A percentile compares a stretch with the other conserved stretches of the same genome.
These are phyloP conservation scores for Hanseniaspora clermontiae DNA, from an alignment of 805 yeast species.

Conservation along the genomic window DNA sequence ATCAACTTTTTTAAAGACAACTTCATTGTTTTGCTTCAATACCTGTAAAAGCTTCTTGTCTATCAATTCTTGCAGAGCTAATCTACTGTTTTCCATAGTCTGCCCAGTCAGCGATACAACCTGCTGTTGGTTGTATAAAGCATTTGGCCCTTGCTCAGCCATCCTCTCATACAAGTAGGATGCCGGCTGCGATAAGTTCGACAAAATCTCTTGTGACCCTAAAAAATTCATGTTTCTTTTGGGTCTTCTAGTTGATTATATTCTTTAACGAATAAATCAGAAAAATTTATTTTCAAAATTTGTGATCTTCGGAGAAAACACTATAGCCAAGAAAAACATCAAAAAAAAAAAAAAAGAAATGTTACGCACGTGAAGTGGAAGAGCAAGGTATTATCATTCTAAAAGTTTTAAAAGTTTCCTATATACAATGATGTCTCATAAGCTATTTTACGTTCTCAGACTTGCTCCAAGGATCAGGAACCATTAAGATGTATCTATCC, in stretches of 20 bases:
- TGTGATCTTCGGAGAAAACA: not conserved
- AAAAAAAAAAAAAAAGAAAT: constrained; percentile 1
- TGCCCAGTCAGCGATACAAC: constrained; percentile 40
- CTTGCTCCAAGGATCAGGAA: constrained; percentile 57
- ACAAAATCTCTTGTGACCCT: constrained; percentile 7
- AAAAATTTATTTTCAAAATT: not conserved
- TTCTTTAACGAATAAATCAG: not conserved
- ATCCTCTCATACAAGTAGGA: constrained; percentile 49
- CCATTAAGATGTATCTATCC: constrained; percentile 90
- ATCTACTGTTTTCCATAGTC: constrained; percentile 35
- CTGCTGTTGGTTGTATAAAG: constrained; percentile 56
- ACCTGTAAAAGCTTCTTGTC: constrained; percentile 54
- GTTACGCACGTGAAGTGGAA: not conserved
- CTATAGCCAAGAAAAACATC: too few species aligned
- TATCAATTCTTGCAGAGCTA: constrained; percentile 39
- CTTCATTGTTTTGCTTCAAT: constrained; percentile 51
- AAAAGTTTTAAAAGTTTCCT: not conserved
- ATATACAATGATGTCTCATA: not conserved
- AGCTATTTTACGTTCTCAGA: constrained; percentile 17
- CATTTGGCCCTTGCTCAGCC: constrained; percentile 39
- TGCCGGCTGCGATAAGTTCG: constrained; percentile 33
- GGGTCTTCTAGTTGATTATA: not conserved
- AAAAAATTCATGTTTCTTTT: constrained; percentile 2
- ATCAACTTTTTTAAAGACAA: constrained; percentile 64
- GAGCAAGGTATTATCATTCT: not conserved